Evolutionary conservation across 345 rosid species (phyloP), one percentile per base, ranked within the genome.

Genomic region (Brassica carinata): DNA sequence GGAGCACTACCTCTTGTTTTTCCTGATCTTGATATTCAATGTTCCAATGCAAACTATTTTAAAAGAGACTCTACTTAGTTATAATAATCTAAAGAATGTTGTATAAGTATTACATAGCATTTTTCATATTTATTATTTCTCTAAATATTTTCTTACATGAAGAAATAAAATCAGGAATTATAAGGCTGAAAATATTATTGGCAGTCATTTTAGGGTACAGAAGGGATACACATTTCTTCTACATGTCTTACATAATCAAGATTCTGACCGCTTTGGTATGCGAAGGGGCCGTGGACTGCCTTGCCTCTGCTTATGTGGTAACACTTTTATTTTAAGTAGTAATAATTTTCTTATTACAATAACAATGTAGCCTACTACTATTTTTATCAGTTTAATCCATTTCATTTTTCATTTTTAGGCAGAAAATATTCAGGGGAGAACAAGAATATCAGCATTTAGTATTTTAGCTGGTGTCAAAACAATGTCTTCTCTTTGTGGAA

Each of bases 261-360:
- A 93, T 86, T 62, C 82, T 93, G 78, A 90, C 91, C 17, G 86
- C 86, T 57, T 87, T 91, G 90, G 83, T 90, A 18, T 88, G 87
- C 34, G 92, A 88, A 69, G 88, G 88, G 67, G 84, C 88, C 84
- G 75, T 90, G 64, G 86, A 80, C 71, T 91, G 94, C 82, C 90
- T 95, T 10, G 94, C 98, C 40, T 88, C 82, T 77, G 98, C 98
- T 51, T 93, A 95, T 73, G 88, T 91, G 95, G 98, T 95, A 88
- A 72, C 33, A 43, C 69, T 27, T 18, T 61, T 1, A 73, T 72
- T 38, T 66, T 8, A 17, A 8, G 2, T 33, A 3, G 2, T 34
- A 34, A 36, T 67, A 67, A 30, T 34, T 34, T 34, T 34, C 8
- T 36, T 36, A 36, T 5, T 36, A 53, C 3, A 13, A 6, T 55